These are phyloP conservation scores for Lathyrus tuberosus DNA, from an alignment of 306 rosid species.

Conservation along the genomic window DNA sequence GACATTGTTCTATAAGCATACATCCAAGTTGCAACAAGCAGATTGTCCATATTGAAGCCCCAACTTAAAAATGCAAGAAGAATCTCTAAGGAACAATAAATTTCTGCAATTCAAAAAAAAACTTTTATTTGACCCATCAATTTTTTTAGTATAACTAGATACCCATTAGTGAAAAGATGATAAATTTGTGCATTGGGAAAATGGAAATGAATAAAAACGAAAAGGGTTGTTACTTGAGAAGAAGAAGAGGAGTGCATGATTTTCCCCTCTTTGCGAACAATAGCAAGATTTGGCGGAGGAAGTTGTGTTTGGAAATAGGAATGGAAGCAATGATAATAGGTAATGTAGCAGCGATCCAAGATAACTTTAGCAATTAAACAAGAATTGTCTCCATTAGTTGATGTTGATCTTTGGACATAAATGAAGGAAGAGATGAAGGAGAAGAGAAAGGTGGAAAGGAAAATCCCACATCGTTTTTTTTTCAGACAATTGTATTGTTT, in stretches of 20 bases:
- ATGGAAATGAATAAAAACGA: neutral
- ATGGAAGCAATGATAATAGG: conserved; percentile 68
- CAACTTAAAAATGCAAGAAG: too few species aligned
- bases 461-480: too few species aligned
- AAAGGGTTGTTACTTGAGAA: conserved; percentile 45
- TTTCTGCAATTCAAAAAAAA: too few species aligned
- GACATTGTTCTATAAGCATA: too few species aligned
- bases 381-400: conserved; percentile 52
- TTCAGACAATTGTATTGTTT: too few species aligned
- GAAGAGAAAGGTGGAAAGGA: too few species aligned
- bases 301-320: conserved; percentile 48
- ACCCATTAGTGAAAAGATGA: conserved; percentile 24
- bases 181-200: neutral
- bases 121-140: too few species aligned
- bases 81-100: too few species aligned
- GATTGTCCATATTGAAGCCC: too few species aligned
- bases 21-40: too few species aligned
- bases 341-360: conserved; percentile 69
- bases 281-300: conserved; percentile 47
- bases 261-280: conserved; percentile 71
- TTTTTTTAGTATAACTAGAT: too few species aligned
- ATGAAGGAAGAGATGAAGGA: too few species aligned
- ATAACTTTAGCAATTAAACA: conserved; percentile 58
- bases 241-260: conserved; percentile 62
- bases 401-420: neutral